These are phyloP conservation scores for Candida sanyaensis DNA, from an alignment of 1,139 yeast genomes.

Conservation along the genomic window DNA sequence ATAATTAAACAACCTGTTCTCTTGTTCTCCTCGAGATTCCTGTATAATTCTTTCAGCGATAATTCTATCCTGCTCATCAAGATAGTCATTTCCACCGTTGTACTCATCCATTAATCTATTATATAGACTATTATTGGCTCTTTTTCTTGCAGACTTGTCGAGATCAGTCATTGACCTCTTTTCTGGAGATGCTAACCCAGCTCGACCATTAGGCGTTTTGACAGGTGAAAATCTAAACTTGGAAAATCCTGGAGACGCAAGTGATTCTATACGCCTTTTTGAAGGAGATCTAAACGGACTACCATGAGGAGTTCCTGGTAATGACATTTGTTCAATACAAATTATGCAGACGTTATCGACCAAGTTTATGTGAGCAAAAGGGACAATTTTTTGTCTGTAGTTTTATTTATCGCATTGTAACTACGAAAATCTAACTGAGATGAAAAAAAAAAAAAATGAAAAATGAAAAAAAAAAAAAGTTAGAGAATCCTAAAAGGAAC, in stretches of 20 bases:
- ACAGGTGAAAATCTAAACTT: slow-evolving; percentile 9
- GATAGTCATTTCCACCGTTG: slow-evolving; percentile 27
- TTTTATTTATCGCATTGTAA: too few relatives aligned
- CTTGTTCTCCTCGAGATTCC: slow-evolving; percentile 22
- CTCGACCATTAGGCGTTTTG: slow-evolving; percentile 32
- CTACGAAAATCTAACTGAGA: too few relatives aligned
- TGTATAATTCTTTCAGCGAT: slow-evolving; percentile 48
- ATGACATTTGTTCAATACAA: neutral
- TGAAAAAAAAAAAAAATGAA: too few relatives aligned
- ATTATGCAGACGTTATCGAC: too few relatives aligned
- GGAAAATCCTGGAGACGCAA: neutral
- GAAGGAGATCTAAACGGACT: slow-evolving; percentile 12
- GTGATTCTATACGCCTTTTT: slow-evolving; percentile 9
- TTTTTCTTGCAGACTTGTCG: slow-evolving; percentile 52
- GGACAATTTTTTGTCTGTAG: too few relatives aligned
- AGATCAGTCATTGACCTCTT: slow-evolving; percentile 42
- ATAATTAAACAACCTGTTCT: slow-evolving; percentile 16
- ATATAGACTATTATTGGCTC: slow-evolving; percentile 41
- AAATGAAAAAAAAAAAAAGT: neutral
- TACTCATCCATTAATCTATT: slow-evolving; percentile 35
- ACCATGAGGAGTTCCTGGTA: neutral
- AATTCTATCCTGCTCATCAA: slow-evolving; percentile 37
- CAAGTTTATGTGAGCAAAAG: too few relatives aligned
- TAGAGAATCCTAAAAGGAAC: too few relatives aligned
- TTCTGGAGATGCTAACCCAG: slow-evolving; percentile 48